Percentiles rank a stretch among this genome's conserved stretches.
Evolutionary conservation across 495 filamentous ascomycete species (phyloP).

Genomic region (Penicillium lagena): DNA sequence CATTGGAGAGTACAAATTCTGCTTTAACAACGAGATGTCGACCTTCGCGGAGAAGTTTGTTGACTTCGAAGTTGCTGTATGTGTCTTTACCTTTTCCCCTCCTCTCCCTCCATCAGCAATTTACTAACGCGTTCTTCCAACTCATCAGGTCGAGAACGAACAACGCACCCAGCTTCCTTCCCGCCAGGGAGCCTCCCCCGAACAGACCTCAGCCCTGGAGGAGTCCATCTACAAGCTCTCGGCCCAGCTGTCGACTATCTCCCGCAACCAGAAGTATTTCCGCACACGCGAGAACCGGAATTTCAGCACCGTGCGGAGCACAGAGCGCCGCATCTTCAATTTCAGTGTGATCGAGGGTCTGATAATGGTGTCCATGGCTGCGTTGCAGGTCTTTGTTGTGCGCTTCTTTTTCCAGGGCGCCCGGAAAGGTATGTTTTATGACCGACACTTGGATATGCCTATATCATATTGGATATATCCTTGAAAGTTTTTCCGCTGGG

Average conservation of each 20-base stretch:
- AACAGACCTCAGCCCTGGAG: slow-evolving; percentile 86
- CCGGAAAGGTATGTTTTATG: slow-evolving; percentile 52
- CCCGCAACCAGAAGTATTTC: slow-evolving; percentile 98
- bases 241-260: slow-evolving; percentile 89
- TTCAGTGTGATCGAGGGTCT: slow-evolving; percentile 89
- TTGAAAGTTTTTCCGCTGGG: too few species aligned
- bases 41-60: slow-evolving; percentile 97
- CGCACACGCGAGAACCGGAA: slow-evolving; percentile 98
- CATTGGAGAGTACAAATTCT: slow-evolving; percentile 91
- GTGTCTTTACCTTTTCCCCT: slow-evolving; percentile 13
- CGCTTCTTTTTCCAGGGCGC: slow-evolving; percentile 98
- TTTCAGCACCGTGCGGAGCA: slow-evolving; percentile 95
- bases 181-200: slow-evolving; percentile 83
- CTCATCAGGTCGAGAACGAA: slow-evolving; percentile 84
- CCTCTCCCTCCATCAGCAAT: too few species aligned
- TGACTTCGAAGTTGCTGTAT: slow-evolving; percentile 95
- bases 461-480: too few species aligned
- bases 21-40: slow-evolving; percentile 98
- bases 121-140: slow-evolving; percentile 2
- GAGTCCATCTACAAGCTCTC: slow-evolving; percentile 96
- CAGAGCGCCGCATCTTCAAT: slow-evolving; percentile 92
- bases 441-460: not conserved
- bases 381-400: slow-evolving; percentile 95
- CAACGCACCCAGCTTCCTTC: slow-evolving; percentile 72
- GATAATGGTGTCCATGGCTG: slow-evolving; percentile 95